Evolutionary conservation across 306 rosid genomes (phyloP).

Genomic region (Citrullus colocynthis): DNA sequence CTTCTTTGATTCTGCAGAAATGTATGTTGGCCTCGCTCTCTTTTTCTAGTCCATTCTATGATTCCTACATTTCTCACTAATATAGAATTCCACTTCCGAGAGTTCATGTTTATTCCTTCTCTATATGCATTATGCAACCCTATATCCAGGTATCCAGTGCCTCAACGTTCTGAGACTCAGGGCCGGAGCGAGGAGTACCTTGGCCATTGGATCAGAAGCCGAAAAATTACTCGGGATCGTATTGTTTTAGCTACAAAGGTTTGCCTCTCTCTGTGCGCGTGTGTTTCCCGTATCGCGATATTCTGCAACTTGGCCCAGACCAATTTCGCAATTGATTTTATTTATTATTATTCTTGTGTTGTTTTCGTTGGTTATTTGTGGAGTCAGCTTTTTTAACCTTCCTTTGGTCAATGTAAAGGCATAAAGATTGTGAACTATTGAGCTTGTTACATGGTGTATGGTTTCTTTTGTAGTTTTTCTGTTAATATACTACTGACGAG

Average conservation of each 20-base stretch:
- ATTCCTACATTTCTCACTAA: neutral
- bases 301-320: neutral
- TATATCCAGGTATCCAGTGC: slow-evolving; percentile 61
- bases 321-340: neutral
- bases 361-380: neutral
- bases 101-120: neutral
- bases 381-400: neutral
- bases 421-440: neutral
- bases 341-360: neutral
- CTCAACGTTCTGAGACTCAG: slow-evolving; percentile 62
- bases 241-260: slow-evolving; percentile 77
- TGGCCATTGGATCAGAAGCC: slow-evolving; percentile 61
- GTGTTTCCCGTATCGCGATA: neutral
- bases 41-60: neutral
- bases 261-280: neutral
- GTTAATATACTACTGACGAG: neutral
- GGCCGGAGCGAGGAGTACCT: slow-evolving; percentile 78
- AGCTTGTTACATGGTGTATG: neutral
- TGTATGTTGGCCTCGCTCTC: slow-evolving; percentile 20
- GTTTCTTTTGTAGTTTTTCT: neutral
- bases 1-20: slow-evolving; percentile 91
- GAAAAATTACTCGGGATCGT: slow-evolving; percentile 45
- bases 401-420: neutral
- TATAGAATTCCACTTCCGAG: neutral
- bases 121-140: neutral